Conservation (phyloP, 352 stramenopile genomes). For the Globisporangium takayamanum region DNA sequence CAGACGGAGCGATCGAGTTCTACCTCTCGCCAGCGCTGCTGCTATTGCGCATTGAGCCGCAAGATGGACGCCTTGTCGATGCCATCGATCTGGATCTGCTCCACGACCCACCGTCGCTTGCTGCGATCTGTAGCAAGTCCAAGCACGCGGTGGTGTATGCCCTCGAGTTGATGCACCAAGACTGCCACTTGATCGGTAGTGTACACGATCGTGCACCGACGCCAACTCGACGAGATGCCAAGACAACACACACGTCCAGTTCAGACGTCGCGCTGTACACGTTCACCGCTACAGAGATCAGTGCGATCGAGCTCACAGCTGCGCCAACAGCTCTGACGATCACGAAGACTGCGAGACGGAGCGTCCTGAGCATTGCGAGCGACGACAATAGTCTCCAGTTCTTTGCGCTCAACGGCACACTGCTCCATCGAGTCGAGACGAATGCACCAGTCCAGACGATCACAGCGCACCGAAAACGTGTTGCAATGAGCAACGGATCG, state of each 20-base stretch:
- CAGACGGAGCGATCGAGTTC: constrained; percentile 23
- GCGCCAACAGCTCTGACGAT: constrained; percentile 13
- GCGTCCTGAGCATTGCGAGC: constrained; percentile 15
- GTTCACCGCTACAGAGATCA: constrained; percentile 1
- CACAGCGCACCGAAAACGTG: constrained; percentile 26
- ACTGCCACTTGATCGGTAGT: constrained; percentile 7
- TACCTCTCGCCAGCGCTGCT: constrained; percentile 19
- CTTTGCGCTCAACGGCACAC: constrained; percentile 38
- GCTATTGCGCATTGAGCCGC: constrained; percentile 15
- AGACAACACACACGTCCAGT: background rate
- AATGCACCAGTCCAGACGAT: constrained; percentile 18
- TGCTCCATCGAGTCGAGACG: constrained; percentile 28
- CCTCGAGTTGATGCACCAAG: constrained; percentile 15
- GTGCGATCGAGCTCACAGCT: constrained; percentile 5
- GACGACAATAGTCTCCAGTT: constrained; percentile 18
- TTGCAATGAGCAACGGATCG: constrained; percentile 37
- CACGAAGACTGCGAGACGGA: constrained; percentile 15
- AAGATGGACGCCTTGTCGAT: constrained; percentile 4
- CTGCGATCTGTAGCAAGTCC: constrained; percentile 12
- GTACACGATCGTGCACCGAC: constrained; percentile 4
- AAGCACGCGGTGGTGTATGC: constrained; percentile 16
- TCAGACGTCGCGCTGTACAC: background rate
- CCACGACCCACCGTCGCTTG: constrained; percentile 13
- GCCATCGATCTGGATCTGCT: constrained; percentile 17
- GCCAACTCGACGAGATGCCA: background rate